Conservation (phyloP, 129 eudicot genomes). For the Tagetes erecta region DNA sequence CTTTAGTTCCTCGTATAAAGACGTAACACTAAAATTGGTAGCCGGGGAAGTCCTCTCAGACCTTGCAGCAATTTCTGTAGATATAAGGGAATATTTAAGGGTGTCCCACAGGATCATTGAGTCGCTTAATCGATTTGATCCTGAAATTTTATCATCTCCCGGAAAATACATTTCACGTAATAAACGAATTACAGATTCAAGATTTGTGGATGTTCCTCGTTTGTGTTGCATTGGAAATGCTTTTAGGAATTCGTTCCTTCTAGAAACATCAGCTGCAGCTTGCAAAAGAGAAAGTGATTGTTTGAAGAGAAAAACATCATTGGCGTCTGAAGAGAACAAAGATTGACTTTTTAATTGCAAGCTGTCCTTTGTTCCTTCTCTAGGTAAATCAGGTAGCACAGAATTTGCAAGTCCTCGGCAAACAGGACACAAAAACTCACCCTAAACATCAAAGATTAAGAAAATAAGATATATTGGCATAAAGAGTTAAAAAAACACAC, state of each 20-base stretch:
- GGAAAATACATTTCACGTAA: constrained; percentile 70
- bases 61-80: constrained; percentile 91
- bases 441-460: constrained; percentile 43
- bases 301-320: constrained; percentile 42
- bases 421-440: constrained; percentile 93
- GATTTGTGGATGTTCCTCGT: constrained; percentile 45
- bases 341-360: constrained; percentile 25
- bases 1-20: constrained; percentile 63
- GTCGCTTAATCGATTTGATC: constrained; percentile 71
- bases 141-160: constrained; percentile 54
- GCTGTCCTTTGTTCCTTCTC: constrained; percentile 35
- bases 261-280: constrained; percentile 65
- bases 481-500: neutral
- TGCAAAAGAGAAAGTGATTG: constrained; percentile 63
- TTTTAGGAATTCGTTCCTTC: constrained; percentile 46
- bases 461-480: constrained; percentile 6
- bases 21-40: constrained; percentile 52
- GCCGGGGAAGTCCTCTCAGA: constrained; percentile 49
- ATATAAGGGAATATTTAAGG: constrained; percentile 78
- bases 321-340: constrained; percentile 28
- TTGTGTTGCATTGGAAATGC: constrained; percentile 46
- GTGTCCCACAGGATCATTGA: constrained; percentile 89
- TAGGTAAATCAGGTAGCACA: constrained; percentile 64
- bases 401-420: constrained; percentile 96
- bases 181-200: constrained; percentile 54